phyloP scores from a whole-genome alignment of 768 basidiomycete species.

The Collybia mongolica region DNA sequence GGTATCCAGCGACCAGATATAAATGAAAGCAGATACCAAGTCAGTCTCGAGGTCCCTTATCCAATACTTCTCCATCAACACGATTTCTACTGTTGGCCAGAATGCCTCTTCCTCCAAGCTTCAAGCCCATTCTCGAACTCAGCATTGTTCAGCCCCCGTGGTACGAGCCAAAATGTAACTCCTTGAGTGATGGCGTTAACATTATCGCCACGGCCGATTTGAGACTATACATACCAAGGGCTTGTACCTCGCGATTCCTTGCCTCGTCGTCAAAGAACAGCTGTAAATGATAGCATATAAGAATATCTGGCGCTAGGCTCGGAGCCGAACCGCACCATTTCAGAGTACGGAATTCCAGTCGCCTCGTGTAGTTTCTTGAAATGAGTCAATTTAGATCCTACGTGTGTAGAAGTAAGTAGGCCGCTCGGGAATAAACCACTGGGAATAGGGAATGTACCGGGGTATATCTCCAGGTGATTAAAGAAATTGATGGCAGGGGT shows the following conservation, averaged over 20 bases:
- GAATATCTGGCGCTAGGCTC: not conserved
- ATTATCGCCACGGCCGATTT: not conserved
- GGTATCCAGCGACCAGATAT: too few species aligned
- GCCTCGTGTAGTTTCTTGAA: conserved; percentile 72
- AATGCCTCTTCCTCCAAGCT: conserved; percentile 60
- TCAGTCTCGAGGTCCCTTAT: too few species aligned
- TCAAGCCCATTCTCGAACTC: conserved; percentile 69
- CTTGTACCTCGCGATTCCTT: conserved; percentile 62
- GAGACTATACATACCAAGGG: conserved; percentile 40
- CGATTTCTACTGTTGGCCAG: too few species aligned
- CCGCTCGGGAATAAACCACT: not conserved
- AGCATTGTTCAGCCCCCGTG: conserved; percentile 55
- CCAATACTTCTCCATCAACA: too few species aligned
- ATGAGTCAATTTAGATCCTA: conserved; percentile 79
- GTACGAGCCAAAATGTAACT: conserved; percentile 79
- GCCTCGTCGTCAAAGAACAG: conserved; percentile 74
- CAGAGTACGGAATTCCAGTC: conserved; percentile 74
- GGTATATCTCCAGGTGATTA: conserved; percentile 74
- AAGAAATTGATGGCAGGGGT: conserved; percentile 60
- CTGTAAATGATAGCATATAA: conserved; percentile 30
- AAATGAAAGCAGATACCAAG: too few species aligned
- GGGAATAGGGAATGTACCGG: conserved; percentile 35
- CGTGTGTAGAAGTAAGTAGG: not conserved
- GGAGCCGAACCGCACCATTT: conserved; percentile 56
- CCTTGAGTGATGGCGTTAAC: conserved; percentile 41